These are phyloP conservation scores for Verticillium albo-atrum DNA, from an alignment of 2,329 filamentous ascomycete genomes.

Conservation along the genomic window DNA sequence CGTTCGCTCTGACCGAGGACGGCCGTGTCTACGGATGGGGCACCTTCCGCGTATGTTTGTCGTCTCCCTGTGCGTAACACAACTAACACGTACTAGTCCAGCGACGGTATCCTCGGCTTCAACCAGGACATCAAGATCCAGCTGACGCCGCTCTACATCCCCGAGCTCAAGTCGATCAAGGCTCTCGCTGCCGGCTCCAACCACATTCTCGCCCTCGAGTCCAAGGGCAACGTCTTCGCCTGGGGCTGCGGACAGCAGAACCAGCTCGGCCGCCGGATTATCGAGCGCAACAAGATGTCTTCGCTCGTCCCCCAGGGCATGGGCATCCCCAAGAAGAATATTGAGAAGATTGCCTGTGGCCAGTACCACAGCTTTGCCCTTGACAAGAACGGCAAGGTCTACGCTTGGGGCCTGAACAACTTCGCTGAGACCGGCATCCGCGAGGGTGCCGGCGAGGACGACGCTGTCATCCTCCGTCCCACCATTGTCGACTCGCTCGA, in stretches of 20 bases:
- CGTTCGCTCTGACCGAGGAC: conserved; percentile 70
- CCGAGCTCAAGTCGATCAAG: conserved; percentile 61
- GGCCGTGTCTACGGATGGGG: conserved; percentile 81
- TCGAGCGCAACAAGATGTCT: conserved; percentile 57
- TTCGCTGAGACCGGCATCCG: conserved; percentile 71
- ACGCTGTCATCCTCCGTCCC: conserved; percentile 69
- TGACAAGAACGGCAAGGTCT: conserved; percentile 65
- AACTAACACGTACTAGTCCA: conserved; percentile 28
- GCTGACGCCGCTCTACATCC: conserved; percentile 39
- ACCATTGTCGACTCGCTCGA: conserved; percentile 61
- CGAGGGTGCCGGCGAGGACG: conserved; percentile 60
- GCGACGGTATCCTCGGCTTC: conserved; percentile 63
- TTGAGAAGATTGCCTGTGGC: conserved; percentile 61
- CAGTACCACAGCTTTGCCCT: conserved; percentile 82
- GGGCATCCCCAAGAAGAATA: conserved; percentile 55
- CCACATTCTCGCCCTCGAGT: conserved; percentile 65
- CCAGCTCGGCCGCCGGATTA: conserved; percentile 55
- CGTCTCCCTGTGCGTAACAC: not conserved
- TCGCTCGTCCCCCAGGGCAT: conserved; percentile 61
- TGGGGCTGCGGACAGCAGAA: conserved; percentile 71
- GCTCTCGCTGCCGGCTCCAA: conserved; percentile 64
- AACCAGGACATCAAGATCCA: conserved; percentile 46
- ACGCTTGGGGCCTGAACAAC: conserved; percentile 82
- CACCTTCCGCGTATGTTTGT: conserved; percentile 54
- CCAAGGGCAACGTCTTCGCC: conserved; percentile 59